A percentile compares a stretch with the other conserved stretches of the same genome.
Conservation (phyloP, 2,329 filamentous ascomycete species). For the Xylaria multiplex region DNA sequence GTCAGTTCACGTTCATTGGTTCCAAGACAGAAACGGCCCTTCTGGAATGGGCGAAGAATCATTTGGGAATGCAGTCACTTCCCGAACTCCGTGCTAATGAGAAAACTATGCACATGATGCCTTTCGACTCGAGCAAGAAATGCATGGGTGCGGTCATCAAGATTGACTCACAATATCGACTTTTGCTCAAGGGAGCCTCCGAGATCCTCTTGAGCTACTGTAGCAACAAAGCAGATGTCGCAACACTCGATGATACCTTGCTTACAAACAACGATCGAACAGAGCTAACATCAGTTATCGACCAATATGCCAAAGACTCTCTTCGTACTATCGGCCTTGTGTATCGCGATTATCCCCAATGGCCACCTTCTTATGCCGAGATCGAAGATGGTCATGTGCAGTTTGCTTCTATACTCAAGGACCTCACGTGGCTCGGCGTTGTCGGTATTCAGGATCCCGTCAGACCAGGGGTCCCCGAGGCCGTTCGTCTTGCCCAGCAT, state of each 20-base stretch:
- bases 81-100: constrained; percentile 58
- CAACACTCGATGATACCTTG: constrained; percentile 55
- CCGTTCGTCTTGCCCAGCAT: constrained; percentile 72
- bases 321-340: constrained; percentile 79
- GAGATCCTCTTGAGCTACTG: constrained; percentile 63
- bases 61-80: constrained; percentile 60
- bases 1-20: constrained; percentile 59
- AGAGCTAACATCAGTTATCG: constrained; percentile 64
- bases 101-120: constrained; percentile 60
- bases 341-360: constrained; percentile 76
- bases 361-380: constrained; percentile 74
- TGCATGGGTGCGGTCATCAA: constrained; percentile 67
- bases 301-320: constrained; percentile 71
- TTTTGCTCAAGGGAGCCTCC: constrained; percentile 66
- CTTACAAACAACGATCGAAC: constrained; percentile 68
- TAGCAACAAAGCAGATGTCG: constrained; percentile 47
- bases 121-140: constrained; percentile 65
- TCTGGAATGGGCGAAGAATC: constrained; percentile 60
- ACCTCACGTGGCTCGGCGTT: constrained; percentile 78
- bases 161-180: constrained; percentile 58
- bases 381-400: constrained; percentile 70
- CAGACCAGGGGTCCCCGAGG: constrained; percentile 72
- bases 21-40: constrained; percentile 68
- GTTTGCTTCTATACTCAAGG: constrained; percentile 70
- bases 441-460: constrained; percentile 82